Evolutionary conservation across 495 filamentous ascomycete genomes (phyloP).

Genomic region (Neurospora tetraspora): DNA sequence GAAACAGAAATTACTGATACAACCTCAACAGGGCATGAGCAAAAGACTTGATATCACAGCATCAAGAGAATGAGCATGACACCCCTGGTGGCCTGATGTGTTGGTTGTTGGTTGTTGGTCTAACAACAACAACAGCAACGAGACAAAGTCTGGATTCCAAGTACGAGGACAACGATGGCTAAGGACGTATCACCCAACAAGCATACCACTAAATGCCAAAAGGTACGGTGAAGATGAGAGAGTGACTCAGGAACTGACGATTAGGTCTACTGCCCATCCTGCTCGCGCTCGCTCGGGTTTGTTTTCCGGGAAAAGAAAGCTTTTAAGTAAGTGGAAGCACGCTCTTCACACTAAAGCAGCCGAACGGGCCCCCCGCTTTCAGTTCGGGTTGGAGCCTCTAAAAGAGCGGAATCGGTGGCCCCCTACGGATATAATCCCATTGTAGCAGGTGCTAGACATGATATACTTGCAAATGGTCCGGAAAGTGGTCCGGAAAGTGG

Average conservation of each 20-base stretch:
- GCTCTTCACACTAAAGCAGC: not conserved
- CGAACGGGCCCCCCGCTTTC: not conserved
- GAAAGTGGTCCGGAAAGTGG: not conserved
- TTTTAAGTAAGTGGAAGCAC: not conserved
- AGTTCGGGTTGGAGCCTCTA: not conserved
- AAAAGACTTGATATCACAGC: not conserved
- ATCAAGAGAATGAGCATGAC: not conserved
- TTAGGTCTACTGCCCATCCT: not conserved
- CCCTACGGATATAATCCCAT: not conserved
- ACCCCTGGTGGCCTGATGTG: not conserved
- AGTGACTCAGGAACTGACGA: not conserved
- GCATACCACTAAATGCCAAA: not conserved
- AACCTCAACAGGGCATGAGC: not conserved
- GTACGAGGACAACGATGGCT: not conserved
- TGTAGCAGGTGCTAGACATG: not conserved
- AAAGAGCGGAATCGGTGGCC: not conserved
- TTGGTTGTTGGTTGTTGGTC: not conserved
- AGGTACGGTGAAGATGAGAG: not conserved
- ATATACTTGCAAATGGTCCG: not conserved
- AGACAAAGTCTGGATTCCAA: not conserved
- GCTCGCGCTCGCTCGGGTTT: not conserved
- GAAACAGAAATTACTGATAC: not conserved
- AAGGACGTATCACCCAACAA: not conserved
- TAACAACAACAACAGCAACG: not conserved
- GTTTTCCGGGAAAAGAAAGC: not conserved